Conservation (phyloP, 495 filamentous ascomycete genomes). For the Bacidia gigantensis region DNA sequence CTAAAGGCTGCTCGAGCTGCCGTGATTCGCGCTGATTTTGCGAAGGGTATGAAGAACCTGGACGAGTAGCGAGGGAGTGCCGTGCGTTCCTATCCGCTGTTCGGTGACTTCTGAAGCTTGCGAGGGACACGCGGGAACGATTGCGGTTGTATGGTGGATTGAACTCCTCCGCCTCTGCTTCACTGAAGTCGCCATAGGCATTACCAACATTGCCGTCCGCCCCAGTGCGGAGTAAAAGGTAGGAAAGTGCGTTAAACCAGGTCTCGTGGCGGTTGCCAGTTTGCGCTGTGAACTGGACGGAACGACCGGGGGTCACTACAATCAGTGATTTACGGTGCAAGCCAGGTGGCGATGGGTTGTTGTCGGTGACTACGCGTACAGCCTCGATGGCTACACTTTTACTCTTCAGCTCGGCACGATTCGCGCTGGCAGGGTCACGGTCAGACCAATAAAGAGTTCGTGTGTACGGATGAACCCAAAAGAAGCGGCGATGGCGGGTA, state of each 20-base stretch:
- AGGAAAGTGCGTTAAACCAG: constrained; percentile 96
- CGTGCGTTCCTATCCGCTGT: constrained; percentile 32
- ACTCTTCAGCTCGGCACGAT: constrained; percentile 64
- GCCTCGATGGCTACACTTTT: constrained; percentile 94
- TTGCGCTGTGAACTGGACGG: constrained; percentile 82
- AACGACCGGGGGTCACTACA: constrained; percentile 75
- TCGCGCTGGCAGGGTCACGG: constrained; percentile 65
- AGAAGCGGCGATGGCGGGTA: constrained; percentile 84
- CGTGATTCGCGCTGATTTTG: neutral
- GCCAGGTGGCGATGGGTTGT: constrained; percentile 89
- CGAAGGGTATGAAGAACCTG: neutral
- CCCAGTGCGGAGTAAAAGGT: constrained; percentile 64
- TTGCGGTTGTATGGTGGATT: constrained; percentile 54
- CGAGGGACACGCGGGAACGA: constrained; percentile 53
- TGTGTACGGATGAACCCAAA: constrained; percentile 98
- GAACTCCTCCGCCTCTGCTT: constrained; percentile 81
- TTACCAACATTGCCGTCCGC: constrained; percentile 19
- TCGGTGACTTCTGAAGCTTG: constrained; percentile 67
- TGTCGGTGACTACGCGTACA: constrained; percentile 85
- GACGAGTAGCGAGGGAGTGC: constrained; percentile 2
- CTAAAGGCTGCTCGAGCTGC: neutral
- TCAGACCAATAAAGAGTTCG: constrained; percentile 95
- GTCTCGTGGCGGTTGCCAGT: constrained; percentile 92
- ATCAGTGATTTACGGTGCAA: constrained; percentile 87
- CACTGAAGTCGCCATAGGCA: constrained; percentile 40